Conservation (phyloP, 805 yeast genomes). For the Starmera dryadoides region DNA sequence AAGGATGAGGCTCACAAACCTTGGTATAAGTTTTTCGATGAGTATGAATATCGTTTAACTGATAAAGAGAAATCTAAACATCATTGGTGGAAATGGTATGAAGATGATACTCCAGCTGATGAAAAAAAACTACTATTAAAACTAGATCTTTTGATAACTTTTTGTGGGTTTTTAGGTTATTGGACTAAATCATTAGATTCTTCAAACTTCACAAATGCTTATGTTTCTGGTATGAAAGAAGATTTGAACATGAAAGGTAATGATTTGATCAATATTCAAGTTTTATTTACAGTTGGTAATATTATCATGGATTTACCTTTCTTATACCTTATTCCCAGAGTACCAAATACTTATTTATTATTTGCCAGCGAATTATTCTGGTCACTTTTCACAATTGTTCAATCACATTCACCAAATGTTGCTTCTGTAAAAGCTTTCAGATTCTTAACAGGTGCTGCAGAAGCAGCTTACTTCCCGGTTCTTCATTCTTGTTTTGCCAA, state of each 20-base stretch:
- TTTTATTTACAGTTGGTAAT: constrained; percentile 51
- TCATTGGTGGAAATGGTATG: constrained; percentile 3
- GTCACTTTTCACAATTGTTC: constrained; percentile 57
- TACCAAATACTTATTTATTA: constrained; percentile 39
- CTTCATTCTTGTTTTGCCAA: constrained; percentile 51
- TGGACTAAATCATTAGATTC: constrained; percentile 64
- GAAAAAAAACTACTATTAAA: constrained; percentile 38
- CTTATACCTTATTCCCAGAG: constrained; percentile 48
- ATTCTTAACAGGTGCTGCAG: constrained; percentile 60
- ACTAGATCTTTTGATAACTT: constrained; percentile 44
- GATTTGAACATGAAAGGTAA: constrained; percentile 53
- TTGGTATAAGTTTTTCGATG: constrained; percentile 43
- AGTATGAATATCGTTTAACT: constrained; percentile 31
- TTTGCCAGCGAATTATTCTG: constrained; percentile 56
- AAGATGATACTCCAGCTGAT: constrained; percentile 20
- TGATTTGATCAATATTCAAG: constrained; percentile 55
- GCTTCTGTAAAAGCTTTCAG: constrained; percentile 51
- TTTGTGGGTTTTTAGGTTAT: constrained; percentile 50
- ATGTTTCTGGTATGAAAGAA: constrained; percentile 54
- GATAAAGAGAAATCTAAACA: background rate
- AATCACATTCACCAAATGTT: constrained; percentile 42
- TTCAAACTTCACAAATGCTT: constrained; percentile 55
- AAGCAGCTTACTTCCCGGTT: constrained; percentile 57
- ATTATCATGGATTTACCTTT: constrained; percentile 61
- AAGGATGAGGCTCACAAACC: constrained; percentile 29